Evolutionary conservation across 2,329 filamentous ascomycete genomes (phyloP).

Genomic region (Colletotrichum sp.): DNA sequence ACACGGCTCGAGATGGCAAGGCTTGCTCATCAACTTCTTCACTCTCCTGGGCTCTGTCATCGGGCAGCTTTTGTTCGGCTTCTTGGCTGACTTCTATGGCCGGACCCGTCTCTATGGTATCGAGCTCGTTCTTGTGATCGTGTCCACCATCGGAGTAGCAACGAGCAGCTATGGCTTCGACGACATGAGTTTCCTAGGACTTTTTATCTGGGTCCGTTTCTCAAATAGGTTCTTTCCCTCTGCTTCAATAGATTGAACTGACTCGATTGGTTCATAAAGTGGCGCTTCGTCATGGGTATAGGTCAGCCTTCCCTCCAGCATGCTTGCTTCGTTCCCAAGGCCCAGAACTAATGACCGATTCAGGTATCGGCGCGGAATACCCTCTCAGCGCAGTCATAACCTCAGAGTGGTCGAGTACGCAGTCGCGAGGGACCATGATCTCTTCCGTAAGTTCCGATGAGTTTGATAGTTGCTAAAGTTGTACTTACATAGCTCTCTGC

Average conservation of each 20-base stretch:
- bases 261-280: conserved; percentile 29
- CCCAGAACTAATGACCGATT: background rate
- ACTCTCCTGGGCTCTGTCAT: conserved; percentile 58
- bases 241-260: background rate
- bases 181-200: conserved; percentile 53
- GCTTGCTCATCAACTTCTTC: conserved; percentile 56
- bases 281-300: conserved; percentile 60
- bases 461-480: background rate
- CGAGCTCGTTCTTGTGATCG: conserved; percentile 59
- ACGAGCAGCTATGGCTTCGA: conserved; percentile 55
- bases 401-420: conserved; percentile 67
- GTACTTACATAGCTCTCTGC: background rate
- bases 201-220: conserved; percentile 51
- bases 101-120: conserved; percentile 62
- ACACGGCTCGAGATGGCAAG: conserved; percentile 45
- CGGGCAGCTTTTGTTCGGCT: conserved; percentile 58
- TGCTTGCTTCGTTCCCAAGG: background rate
- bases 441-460: conserved; percentile 52
- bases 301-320: conserved; percentile 33
- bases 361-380: conserved; percentile 66
- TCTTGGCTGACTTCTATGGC: conserved; percentile 59
- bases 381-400: conserved; percentile 72
- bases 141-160: conserved; percentile 62
- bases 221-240: background rate
- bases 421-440: conserved; percentile 71